phyloP scores from a whole-genome alignment of 164 flowering plant species.

The Aristolochia contorta region DNA sequence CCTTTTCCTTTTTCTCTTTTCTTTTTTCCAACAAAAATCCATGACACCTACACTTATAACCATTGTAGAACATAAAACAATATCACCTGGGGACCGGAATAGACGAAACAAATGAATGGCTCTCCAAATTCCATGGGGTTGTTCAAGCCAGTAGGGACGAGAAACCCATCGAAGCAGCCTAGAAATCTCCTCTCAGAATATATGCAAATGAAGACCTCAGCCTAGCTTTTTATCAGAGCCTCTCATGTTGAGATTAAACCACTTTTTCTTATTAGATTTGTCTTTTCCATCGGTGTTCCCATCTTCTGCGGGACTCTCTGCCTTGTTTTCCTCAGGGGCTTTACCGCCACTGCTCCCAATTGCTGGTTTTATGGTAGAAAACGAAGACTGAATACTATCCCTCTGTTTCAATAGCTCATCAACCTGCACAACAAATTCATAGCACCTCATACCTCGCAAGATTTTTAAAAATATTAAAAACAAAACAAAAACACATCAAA shows the following conservation, averaged over 20 bases:
- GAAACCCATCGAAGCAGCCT: too few relatives aligned
- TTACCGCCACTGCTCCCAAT: slow-evolving; percentile 35
- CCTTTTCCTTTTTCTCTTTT: too few relatives aligned
- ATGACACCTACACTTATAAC: too few relatives aligned
- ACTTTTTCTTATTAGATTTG: slow-evolving; percentile 58
- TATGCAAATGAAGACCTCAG: slow-evolving; percentile 8
- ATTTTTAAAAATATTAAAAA: background rate
- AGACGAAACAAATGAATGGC: too few relatives aligned
- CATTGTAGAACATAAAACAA: too few relatives aligned
- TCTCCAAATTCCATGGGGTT: too few relatives aligned
- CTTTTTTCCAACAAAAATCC: too few relatives aligned
- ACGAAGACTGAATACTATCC: slow-evolving; percentile 74
- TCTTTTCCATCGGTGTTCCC: slow-evolving; percentile 69
- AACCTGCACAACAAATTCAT: slow-evolving; percentile 29
- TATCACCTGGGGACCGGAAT: too few relatives aligned
- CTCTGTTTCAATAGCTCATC: slow-evolving; percentile 89
- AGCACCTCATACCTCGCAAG: background rate
- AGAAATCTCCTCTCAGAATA: too few relatives aligned
- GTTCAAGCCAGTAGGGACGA: too few relatives aligned
- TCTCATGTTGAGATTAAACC: slow-evolving; percentile 72
- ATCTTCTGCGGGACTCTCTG: slow-evolving; percentile 54
- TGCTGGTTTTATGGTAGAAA: slow-evolving; percentile 35
- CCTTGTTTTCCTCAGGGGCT: slow-evolving; percentile 47
- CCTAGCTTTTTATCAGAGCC: slow-evolving; percentile 64
- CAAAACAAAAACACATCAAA: too few relatives aligned